Percentiles rank a stretch among this genome's conserved stretches.
Evolutionary conservation across 805 yeast species (phyloP).

Genomic region (Ogataea pini): DNA sequence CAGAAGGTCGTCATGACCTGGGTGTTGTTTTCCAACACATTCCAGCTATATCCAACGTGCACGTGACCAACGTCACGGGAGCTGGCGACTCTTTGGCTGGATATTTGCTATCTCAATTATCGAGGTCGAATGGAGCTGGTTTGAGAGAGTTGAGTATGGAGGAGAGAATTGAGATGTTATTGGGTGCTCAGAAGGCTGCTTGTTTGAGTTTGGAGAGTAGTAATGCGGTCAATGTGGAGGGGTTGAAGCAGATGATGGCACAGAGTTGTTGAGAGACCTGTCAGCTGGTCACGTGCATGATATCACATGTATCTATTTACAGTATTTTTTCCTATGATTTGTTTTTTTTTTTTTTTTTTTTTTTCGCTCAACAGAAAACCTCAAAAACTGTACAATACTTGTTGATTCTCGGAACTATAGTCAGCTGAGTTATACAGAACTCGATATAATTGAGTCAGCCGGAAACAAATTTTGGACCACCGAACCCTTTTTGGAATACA

Average conservation of each 20-base stretch:
- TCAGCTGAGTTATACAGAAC: too few species aligned
- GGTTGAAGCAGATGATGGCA: slow-evolving; percentile 9
- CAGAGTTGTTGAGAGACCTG: too few species aligned
- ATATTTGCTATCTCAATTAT: slow-evolving; percentile 48
- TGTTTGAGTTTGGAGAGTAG: slow-evolving; percentile 24
- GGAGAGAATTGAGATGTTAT: slow-evolving; percentile 25
- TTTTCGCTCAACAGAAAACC: slow-evolving; percentile 5
- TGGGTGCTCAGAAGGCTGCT: slow-evolving; percentile 31
- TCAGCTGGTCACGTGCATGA: too few species aligned
- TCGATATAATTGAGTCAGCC: too few species aligned
- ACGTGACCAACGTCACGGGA: slow-evolving; percentile 71
- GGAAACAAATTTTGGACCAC: too few species aligned
- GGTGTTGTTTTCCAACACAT: slow-evolving; percentile 69
- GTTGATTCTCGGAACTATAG: not conserved
- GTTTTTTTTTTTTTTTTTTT: not conserved
- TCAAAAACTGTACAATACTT: not conserved
- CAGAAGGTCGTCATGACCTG: slow-evolving; percentile 31
- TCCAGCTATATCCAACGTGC: slow-evolving; percentile 37
- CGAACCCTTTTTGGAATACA: too few species aligned
- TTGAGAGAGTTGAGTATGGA: slow-evolving; percentile 12
- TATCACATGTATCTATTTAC: too few species aligned
- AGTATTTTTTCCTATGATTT: too few species aligned
- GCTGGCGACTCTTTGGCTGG: slow-evolving; percentile 88
- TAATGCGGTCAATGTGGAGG: slow-evolving; percentile 28
- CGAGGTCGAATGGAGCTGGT: slow-evolving; percentile 17